A percentile compares a stretch with the other conserved stretches of the same genome.
These are phyloP conservation scores for Chondrus crispus DNA, from an alignment of 23 red algal species.

Conservation along the genomic window DNA sequence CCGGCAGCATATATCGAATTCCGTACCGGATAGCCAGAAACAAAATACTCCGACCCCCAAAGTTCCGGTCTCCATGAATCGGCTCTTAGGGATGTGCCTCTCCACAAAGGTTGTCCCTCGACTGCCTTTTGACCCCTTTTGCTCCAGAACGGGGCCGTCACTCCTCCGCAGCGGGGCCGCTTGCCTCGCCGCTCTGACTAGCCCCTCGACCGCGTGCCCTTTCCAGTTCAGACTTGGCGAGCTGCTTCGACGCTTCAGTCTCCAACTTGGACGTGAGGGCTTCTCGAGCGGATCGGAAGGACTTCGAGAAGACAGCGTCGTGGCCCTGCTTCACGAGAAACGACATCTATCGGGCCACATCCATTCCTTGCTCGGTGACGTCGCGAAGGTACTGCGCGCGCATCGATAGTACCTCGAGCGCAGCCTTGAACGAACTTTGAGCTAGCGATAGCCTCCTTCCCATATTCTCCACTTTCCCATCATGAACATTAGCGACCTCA, in stretches of 20 bases:
- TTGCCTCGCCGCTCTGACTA: background rate
- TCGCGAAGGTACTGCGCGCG: background rate
- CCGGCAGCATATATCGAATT: background rate
- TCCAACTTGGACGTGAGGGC: background rate
- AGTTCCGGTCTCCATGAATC: background rate
- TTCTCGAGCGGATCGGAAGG: background rate
- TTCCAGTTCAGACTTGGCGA: background rate
- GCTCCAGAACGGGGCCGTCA: background rate
- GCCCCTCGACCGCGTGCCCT: background rate
- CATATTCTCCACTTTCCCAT: background rate
- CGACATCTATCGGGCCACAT: background rate
- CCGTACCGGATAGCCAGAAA: background rate
- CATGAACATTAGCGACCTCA: background rate
- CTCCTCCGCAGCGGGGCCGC: background rate
- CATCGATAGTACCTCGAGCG: background rate
- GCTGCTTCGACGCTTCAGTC: background rate
- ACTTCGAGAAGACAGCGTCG: background rate
- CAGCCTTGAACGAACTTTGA: background rate
- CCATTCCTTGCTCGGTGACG: background rate
- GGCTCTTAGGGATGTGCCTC: background rate
- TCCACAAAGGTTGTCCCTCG: background rate
- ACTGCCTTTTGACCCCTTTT: too few species aligned
- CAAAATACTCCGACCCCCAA: background rate
- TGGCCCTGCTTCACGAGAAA: background rate
- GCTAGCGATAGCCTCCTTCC: background rate